Base-by-base conservation (phyloP, 805 yeast genomes). In the Wickerhamiella occidentalis region DNA sequence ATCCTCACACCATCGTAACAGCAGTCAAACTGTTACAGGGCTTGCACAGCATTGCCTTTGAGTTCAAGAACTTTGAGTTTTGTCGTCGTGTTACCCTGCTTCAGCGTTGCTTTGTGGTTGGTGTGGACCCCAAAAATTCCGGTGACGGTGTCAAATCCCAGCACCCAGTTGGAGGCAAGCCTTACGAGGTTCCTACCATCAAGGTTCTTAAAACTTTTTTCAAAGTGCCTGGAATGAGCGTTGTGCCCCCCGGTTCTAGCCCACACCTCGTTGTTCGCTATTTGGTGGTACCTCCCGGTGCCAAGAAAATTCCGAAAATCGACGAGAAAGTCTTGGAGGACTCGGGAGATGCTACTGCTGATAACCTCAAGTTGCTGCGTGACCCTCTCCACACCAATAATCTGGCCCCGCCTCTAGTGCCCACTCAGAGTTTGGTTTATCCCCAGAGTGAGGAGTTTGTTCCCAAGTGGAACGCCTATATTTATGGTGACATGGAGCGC, bases 221-320 rank as follows among this genome's bases (percentile, higher is more conserved):
- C 67, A 73, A 75, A 54, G 95, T 90, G 40, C 90, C 95, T 3
- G 97, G 97, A 29, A 96, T 88, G 68, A 62, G 66, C 13, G 69
- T 69, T 26, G 79, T 84, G 25, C 77, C 87, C 0, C 82, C 95
- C 23, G 72, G 75, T 22, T 77, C 96, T 1, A 74, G 75, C 45
- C 79, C 85, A 7, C 88, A 85, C 64, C 68, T 94, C 52, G 79
- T 78, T 26, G 55, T 92, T 21, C 86, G 88, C 64, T 81, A 83
- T 51, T 64, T 85, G 40, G 77, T 86, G 36, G 79, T 80, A 57
- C 84, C 94, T 1, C 79, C 90, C 6, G 73, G 73, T 36, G 82
- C 52, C 29, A 55, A 52, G 37, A 48, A 53, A 29, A 45, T 37
- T 12, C 62, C 64, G 22, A 41, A 42, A 26, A 47, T 51, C 33